Evolutionary conservation across 208 protist species (phyloP).

Genomic region (Tritrichomonas foetus): DNA sequence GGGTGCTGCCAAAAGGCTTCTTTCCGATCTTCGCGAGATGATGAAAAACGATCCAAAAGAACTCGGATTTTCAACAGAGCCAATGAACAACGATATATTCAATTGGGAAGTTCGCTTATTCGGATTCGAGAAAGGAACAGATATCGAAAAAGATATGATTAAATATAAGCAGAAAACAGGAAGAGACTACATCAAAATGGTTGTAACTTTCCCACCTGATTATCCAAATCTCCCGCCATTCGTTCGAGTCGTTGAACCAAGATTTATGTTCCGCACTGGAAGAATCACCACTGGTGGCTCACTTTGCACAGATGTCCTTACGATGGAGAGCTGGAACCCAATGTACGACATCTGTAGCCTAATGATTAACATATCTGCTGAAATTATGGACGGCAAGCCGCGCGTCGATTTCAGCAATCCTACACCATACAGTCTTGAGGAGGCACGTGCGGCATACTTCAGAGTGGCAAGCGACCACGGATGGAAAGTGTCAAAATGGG

Average conservation of each 20-base stretch:
- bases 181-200: not conserved
- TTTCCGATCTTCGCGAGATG: not conserved
- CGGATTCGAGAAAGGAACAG: not conserved
- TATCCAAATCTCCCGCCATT: constrained; percentile 44
- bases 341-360: not conserved
- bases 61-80: not conserved
- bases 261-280: constrained; percentile 46
- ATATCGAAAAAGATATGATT: not conserved
- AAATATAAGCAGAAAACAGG: not conserved
- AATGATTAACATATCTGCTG: not conserved
- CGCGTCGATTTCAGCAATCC: not conserved
- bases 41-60: not conserved
- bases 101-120: not conserved
- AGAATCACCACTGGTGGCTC: constrained; percentile 39
- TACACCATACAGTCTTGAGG: not conserved
- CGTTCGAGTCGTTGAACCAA: constrained; percentile 41
- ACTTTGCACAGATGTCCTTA: constrained; percentile 44
- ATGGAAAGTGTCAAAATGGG: not conserved
- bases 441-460: not conserved
- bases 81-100: not conserved
- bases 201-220: constrained; percentile 36
- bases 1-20: not conserved
- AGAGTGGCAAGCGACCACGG: not conserved
- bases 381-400: not conserved
- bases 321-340: not conserved